Percentiles rank a stretch among this genome's conserved stretches.
These are phyloP conservation scores for Aegilops tauschii DNA, from an alignment of 176 grass and related monocot species.

Conservation along the genomic window DNA sequence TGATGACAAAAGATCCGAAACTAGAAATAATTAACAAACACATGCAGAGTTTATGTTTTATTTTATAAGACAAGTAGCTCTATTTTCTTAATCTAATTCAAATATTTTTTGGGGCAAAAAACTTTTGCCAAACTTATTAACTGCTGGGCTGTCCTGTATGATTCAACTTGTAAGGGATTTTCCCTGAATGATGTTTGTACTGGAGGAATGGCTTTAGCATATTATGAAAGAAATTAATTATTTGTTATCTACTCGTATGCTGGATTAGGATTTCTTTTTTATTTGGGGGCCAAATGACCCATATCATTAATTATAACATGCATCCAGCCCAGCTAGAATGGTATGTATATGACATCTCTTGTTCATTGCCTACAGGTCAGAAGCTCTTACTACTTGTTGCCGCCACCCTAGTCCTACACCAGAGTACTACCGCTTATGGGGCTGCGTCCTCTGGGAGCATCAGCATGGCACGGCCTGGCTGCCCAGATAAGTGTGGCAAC, in stretches of 20 bases:
- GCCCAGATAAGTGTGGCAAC: conserved; percentile 39
- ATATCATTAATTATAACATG: background rate
- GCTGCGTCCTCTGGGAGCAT: background rate
- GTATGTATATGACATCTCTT: background rate
- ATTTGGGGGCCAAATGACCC: background rate
- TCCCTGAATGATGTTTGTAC: background rate
- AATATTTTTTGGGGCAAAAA: too few species aligned
- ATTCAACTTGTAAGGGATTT: background rate
- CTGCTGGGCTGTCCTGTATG: background rate
- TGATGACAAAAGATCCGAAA: background rate
- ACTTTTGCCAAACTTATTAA: background rate
- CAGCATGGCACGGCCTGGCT: background rate
- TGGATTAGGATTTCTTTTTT: background rate
- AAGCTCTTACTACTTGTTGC: background rate
- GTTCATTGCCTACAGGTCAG: background rate
- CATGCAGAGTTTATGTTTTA: background rate
- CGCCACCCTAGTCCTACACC: background rate
- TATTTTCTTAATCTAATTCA: background rate
- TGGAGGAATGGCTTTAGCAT: background rate
- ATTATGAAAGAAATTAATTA: background rate
- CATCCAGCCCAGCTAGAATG: background rate
- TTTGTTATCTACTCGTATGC: background rate
- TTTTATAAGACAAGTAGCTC: too few species aligned
- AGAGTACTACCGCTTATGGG: background rate
- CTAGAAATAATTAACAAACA: background rate